Percentiles rank a stretch among this genome's conserved stretches.
Conservation (phyloP, 2,329 filamentous ascomycete genomes). For the Aaosphaeria pasadenensis region DNA sequence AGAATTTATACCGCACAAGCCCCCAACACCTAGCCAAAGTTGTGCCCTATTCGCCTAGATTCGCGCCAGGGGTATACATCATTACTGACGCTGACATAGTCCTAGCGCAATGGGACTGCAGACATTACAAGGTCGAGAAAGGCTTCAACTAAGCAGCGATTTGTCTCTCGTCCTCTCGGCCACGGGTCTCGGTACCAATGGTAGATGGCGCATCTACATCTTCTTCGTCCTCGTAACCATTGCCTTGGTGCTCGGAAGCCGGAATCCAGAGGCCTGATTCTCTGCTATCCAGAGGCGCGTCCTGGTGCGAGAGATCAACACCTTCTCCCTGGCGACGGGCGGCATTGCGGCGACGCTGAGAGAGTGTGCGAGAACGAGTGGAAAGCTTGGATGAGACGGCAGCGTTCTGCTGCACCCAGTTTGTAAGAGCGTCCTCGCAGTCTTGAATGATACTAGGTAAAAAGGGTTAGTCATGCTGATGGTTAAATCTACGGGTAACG, state of each 20-base stretch:
- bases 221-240: conserved; percentile 64
- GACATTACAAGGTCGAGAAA: too few species aligned
- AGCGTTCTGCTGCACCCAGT: conserved; percentile 92
- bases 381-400: conserved; percentile 85
- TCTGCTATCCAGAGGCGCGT: conserved; percentile 68
- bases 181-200: conserved; percentile 41
- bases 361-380: conserved; percentile 80
- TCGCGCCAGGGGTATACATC: conserved; percentile 35
- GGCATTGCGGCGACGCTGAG: conserved; percentile 70
- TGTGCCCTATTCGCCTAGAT: conserved; percentile 7
- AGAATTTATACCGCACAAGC: too few species aligned
- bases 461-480: conserved; percentile 13
- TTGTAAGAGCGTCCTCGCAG: conserved; percentile 94
- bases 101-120: too few species aligned
- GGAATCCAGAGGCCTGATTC: conserved; percentile 81
- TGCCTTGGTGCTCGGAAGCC: conserved; percentile 63
- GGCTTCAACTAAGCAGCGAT: conserved; percentile 24
- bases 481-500: conserved; percentile 6
- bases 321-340: conserved; percentile 66
- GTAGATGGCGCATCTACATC: conserved; percentile 53
- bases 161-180: conserved; percentile 47
- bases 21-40: too few species aligned
- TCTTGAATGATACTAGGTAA: conserved; percentile 82
- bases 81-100: conserved; percentile 2
- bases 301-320: conserved; percentile 79